phyloP scores from a whole-genome alignment of 768 basidiomycete genomes.

The Kwoniella dejecticola region DNA sequence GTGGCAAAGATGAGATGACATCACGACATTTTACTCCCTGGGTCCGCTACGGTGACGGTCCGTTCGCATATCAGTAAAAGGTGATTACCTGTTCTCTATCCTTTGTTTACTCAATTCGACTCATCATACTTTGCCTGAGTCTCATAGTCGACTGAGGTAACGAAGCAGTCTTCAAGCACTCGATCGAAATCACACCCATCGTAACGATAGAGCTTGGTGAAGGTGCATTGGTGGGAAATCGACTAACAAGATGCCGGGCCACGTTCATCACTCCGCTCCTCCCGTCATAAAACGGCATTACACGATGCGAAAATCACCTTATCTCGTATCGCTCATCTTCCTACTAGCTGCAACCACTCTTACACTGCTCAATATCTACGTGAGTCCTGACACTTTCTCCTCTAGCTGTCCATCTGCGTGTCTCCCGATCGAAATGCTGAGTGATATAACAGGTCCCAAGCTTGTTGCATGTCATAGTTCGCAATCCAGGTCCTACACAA shows the following conservation, averaged over 20 bases:
- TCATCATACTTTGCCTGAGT: neutral
- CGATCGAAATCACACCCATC: no score
- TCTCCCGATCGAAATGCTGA: neutral
- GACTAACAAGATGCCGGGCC: slow-evolving; percentile 23
- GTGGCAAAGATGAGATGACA: neutral
- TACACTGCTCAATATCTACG: slow-evolving; percentile 50
- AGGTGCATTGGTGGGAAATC: neutral
- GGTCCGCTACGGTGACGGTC: neutral
- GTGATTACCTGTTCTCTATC: no score
- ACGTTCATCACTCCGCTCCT: slow-evolving; percentile 11
- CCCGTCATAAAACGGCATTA: slow-evolving; percentile 21
- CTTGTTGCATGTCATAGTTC: slow-evolving; percentile 41
- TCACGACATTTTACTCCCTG: neutral
- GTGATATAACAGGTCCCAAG: slow-evolving; percentile 34
- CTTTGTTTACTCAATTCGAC: slow-evolving; percentile 1
- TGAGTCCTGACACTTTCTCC: slow-evolving; percentile 11
- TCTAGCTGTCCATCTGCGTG: no score
- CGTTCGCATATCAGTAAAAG: neutral
- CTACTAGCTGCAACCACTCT: slow-evolving; percentile 47
- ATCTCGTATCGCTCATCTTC: slow-evolving; percentile 46
- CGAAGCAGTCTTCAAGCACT: no score
- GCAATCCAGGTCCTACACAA: slow-evolving; percentile 45
- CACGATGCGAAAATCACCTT: slow-evolving; percentile 47
- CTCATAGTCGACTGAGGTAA: no score
- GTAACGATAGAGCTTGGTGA: no score